Conservation (phyloP, 768 basidiomycete genomes). For the Agrocybe praecox region DNA sequence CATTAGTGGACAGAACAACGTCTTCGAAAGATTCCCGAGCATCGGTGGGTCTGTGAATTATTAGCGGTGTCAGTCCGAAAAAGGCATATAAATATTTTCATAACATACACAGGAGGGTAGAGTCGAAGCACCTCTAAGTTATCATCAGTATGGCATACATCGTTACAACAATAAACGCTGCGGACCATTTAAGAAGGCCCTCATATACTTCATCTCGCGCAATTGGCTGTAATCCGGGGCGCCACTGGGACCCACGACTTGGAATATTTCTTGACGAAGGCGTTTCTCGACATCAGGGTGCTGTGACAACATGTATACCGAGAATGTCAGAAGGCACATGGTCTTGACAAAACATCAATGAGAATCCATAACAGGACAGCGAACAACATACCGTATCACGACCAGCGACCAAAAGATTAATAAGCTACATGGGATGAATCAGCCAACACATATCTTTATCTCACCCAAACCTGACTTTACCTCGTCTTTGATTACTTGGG, state of each 20-base stretch:
- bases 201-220: conserved; percentile 43
- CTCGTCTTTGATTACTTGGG: conserved; percentile 18
- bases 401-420: conserved; percentile 52
- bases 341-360: conserved; percentile 27
- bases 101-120: conserved; percentile 34
- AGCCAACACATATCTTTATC: too few species aligned
- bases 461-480: background rate
- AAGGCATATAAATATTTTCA: background rate
- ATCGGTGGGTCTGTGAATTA: conserved; percentile 6
- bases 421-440: conserved; percentile 26
- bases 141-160: too few species aligned
- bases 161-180: too few species aligned
- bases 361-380: background rate
- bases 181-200: conserved; percentile 32
- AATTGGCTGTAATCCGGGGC: conserved; percentile 47
- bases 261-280: conserved; percentile 41
- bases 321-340: conserved; percentile 40
- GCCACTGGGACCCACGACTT: conserved; percentile 34
- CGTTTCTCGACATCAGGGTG: conserved; percentile 38
- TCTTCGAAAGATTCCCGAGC: conserved; percentile 8
- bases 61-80: background rate
- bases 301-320: conserved; percentile 43
- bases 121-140: conserved; percentile 44
- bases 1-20: conserved; percentile 11
- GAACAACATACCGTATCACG: conserved; percentile 43